phyloP scores from a whole-genome alignment of 2,329 filamentous ascomycete genomes.

The Gyromitra esculenta region DNA sequence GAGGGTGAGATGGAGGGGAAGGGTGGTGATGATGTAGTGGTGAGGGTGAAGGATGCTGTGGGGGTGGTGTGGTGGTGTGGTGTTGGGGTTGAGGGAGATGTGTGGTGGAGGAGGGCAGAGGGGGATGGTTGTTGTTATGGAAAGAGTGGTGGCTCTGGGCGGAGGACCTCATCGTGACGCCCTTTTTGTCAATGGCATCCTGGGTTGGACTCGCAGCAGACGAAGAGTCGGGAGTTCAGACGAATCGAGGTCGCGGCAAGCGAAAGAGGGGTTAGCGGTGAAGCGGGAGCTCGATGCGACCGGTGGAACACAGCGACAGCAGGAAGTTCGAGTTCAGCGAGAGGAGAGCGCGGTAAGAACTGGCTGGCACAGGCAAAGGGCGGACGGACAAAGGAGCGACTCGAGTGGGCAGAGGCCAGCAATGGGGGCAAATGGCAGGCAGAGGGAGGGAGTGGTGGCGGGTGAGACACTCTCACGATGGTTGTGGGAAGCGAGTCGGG shows the following conservation, averaged over 20 bases:
- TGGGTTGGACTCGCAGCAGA: slow-evolving; percentile 36
- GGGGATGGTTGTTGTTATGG: slow-evolving; percentile 52
- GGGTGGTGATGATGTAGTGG: not conserved
- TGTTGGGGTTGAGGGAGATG: slow-evolving; percentile 18
- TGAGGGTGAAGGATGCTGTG: not conserved
- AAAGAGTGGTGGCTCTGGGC: slow-evolving; percentile 27
- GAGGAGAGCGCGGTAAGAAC: slow-evolving; percentile 34
- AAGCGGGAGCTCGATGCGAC: slow-evolving; percentile 46
- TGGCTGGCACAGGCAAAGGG: slow-evolving; percentile 46
- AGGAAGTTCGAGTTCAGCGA: slow-evolving; percentile 25
- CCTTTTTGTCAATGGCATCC: slow-evolving; percentile 53
- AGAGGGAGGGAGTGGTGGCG: slow-evolving; percentile 28
- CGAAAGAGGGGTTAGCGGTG: slow-evolving; percentile 52
- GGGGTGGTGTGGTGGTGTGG: slow-evolving; percentile 8
- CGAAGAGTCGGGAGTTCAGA: slow-evolving; percentile 44
- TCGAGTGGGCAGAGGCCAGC: slow-evolving; percentile 31
- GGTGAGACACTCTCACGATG: slow-evolving; percentile 51
- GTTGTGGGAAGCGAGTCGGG: slow-evolving; percentile 47
- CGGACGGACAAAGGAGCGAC: slow-evolving; percentile 49
- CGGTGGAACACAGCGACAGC: slow-evolving; percentile 40
- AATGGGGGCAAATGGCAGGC: slow-evolving; percentile 21
- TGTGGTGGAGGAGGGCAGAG: slow-evolving; percentile 35
- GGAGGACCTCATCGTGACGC: slow-evolving; percentile 51
- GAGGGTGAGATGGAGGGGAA: slow-evolving; percentile 19
- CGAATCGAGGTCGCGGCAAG: slow-evolving; percentile 49